Conservation (phyloP, 768 basidiomycete species). For the Rhodotorula graminis region DNA sequence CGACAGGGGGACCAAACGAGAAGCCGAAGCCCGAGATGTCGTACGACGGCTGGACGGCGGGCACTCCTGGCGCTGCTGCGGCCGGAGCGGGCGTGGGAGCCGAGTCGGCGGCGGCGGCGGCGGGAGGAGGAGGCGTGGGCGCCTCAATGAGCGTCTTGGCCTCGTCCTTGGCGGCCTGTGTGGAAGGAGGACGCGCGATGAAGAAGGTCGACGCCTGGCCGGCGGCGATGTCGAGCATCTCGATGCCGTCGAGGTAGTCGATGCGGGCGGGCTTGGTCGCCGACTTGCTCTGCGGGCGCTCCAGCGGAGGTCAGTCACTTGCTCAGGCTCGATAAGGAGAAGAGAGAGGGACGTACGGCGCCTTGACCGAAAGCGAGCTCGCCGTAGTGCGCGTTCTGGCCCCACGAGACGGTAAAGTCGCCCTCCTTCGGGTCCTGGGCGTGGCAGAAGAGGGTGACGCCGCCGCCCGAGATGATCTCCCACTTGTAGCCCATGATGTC, state of each 20-base stretch:
- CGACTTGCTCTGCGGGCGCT: conserved; percentile 20
- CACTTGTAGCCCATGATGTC: conserved; percentile 65
- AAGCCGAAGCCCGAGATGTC: conserved; percentile 36
- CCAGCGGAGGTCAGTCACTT: background rate
- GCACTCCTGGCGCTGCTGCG: background rate
- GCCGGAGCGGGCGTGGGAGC: background rate
- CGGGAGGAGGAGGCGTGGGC: background rate
- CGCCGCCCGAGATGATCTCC: conserved; percentile 64
- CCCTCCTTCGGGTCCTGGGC: conserved; percentile 66
- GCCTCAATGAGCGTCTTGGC: conserved; percentile 3
- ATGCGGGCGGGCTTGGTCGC: conserved; percentile 51
- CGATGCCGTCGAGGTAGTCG: conserved; percentile 65
- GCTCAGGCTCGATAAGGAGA: too few relatives aligned
- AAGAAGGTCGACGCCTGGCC: conserved; percentile 83
- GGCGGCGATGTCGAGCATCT: conserved; percentile 68
- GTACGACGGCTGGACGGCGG: conserved; percentile 17
- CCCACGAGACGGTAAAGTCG: conserved; percentile 63
- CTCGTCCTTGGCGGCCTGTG: conserved; percentile 20
- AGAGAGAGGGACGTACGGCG: conserved; percentile 1
- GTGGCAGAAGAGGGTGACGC: conserved; percentile 80
- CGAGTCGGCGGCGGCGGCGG: background rate
- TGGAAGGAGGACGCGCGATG: conserved; percentile 60
- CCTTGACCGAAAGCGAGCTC: conserved; percentile 74
- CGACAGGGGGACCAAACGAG: conserved; percentile 10
- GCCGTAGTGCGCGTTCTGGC: conserved; percentile 50